Percentiles rank a stretch among this genome's conserved stretches.
Conservation (phyloP, 441 rosid species). For the Dalechampia spathulata region DNA sequence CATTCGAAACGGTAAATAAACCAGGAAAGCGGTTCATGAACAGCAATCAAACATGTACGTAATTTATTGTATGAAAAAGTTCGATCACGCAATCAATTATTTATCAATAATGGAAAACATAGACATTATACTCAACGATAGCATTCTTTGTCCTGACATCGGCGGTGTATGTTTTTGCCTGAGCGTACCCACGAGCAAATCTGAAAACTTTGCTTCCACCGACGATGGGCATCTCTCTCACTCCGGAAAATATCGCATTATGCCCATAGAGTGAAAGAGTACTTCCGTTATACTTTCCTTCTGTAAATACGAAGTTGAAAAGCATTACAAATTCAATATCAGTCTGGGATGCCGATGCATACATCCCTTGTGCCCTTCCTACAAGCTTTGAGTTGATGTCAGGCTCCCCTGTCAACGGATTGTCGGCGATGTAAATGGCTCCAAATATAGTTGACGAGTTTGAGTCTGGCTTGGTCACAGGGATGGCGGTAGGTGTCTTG, state of each 20-base stretch:
- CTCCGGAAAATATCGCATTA: conserved; percentile 14
- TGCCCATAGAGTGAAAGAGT: conserved; percentile 32
- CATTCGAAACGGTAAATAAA: too few species aligned
- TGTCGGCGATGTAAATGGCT: conserved; percentile 27
- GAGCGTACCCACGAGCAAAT: conserved; percentile 37
- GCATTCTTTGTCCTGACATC: conserved; percentile 29
- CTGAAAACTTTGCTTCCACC: conserved; percentile 35
- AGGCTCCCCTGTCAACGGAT: conserved; percentile 32
- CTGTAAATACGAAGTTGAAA: conserved; percentile 30
- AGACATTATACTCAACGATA: conserved; percentile 36
- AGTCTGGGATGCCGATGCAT: conserved; percentile 28
- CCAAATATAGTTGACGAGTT: conserved; percentile 29
- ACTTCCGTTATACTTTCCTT: conserved; percentile 44
- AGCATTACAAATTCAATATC: conserved; percentile 32
- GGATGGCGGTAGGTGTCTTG: conserved; percentile 27
- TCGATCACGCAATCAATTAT: too few species aligned
- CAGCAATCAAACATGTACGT: too few species aligned
- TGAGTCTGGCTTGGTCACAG: conserved; percentile 16
- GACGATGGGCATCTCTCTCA: conserved; percentile 42
- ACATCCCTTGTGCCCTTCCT: conserved; percentile 44
- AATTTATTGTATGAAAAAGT: too few species aligned
- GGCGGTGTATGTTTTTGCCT: conserved; percentile 26
- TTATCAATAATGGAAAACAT: conserved; percentile 28
- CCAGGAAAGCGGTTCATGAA: too few species aligned
- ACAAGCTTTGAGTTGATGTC: conserved; percentile 28